phyloP scores from a whole-genome alignment of 1,284 basidiomycete genomes.

The Pseudozyma flocculosa region DNA sequence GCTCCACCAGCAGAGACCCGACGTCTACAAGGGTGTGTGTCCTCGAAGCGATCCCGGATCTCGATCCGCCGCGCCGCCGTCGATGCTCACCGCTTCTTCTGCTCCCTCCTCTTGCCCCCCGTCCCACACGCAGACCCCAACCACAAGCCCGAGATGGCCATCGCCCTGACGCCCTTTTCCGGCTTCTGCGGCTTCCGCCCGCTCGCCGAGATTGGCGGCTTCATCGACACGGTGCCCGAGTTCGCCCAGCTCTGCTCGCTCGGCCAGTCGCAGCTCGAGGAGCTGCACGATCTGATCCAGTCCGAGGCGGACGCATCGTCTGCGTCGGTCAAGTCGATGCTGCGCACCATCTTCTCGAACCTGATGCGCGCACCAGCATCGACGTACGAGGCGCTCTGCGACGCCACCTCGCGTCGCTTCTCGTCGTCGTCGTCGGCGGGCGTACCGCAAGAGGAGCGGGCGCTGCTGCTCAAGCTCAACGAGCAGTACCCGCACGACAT shows the following conservation, averaged over 20 bases:
- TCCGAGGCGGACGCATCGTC: neutral
- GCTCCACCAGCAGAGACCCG: conserved; percentile 73
- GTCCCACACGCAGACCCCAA: conserved; percentile 69
- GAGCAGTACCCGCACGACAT: conserved; percentile 87
- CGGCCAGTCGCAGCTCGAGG: neutral
- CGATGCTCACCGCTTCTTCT: no score
- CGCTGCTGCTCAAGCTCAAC: conserved; percentile 73
- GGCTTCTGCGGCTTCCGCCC: conserved; percentile 91
- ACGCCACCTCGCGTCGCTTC: conserved; percentile 11
- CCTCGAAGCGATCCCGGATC: no score
- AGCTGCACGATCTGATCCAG: conserved; percentile 3
- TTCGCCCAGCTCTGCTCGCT: conserved; percentile 62
- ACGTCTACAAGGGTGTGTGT: conserved; percentile 81
- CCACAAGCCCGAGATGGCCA: conserved; percentile 97
- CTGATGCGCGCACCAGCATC: conserved; percentile 29
- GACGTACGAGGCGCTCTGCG: conserved; percentile 11
- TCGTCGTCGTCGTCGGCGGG: neutral
- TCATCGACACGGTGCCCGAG: conserved; percentile 75
- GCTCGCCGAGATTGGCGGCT: conserved; percentile 69
- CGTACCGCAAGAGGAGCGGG: conserved; percentile 42
- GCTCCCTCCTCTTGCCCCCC: no score
- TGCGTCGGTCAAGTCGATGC: conserved; percentile 4
- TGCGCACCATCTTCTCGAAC: conserved; percentile 36
- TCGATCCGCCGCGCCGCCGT: no score
- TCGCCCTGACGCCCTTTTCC: conserved; percentile 86